These are phyloP conservation scores for Penicillium sp. DNA, from an alignment of 2,329 filamentous ascomycete genomes.

Conservation along the genomic window DNA sequence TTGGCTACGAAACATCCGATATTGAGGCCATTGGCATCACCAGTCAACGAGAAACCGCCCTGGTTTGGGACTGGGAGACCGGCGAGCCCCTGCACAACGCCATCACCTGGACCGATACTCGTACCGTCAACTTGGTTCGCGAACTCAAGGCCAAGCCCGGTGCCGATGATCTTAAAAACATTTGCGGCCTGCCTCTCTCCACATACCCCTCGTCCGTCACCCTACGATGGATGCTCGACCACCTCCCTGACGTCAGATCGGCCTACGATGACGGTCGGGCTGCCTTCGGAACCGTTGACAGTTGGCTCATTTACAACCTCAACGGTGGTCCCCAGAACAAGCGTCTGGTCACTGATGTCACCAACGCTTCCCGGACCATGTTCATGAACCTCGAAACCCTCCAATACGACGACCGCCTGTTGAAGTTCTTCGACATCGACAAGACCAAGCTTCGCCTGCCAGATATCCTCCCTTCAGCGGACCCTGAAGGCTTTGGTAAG, in stretches of 20 bases:
- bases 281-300: constrained; percentile 84
- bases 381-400: constrained; percentile 86
- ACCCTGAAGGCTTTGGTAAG: constrained; percentile 70
- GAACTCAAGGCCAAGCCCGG: constrained; percentile 70
- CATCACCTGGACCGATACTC: constrained; percentile 87
- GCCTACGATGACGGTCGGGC: constrained; percentile 77
- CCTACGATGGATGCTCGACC: constrained; percentile 76
- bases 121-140: constrained; percentile 73
- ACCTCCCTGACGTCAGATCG: constrained; percentile 67
- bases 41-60: constrained; percentile 85
- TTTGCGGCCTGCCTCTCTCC: constrained; percentile 80
- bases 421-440: constrained; percentile 79
- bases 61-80: constrained; percentile 80
- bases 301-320: constrained; percentile 83
- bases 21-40: constrained; percentile 83
- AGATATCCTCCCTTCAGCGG: constrained; percentile 80
- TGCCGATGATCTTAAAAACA: constrained; percentile 67
- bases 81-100: constrained; percentile 82
- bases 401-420: constrained; percentile 74
- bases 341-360: constrained; percentile 79
- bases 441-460: constrained; percentile 71
- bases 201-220: constrained; percentile 89
- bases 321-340: constrained; percentile 69
- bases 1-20: constrained; percentile 66
- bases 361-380: constrained; percentile 90